Percentiles rank a stretch among this genome's conserved stretches.
Conservation (phyloP, 345 rosid species). For the Arabis alpina region DNA sequence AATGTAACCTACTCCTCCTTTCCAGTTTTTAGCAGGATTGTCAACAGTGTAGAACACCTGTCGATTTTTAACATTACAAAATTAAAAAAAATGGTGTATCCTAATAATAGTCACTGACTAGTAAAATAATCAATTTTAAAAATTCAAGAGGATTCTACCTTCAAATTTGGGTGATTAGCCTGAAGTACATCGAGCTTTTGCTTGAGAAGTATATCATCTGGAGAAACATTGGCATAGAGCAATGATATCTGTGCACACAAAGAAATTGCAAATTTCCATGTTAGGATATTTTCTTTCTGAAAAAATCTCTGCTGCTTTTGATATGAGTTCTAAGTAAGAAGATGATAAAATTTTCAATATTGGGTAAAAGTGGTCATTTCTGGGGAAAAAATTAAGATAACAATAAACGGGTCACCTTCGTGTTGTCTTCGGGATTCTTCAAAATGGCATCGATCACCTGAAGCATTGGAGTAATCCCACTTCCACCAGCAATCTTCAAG, state of each 20-base stretch:
- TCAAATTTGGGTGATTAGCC: constrained; percentile 79
- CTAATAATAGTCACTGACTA: constrained; percentile 2
- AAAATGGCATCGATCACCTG: constrained; percentile 89
- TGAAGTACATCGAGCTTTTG: constrained; percentile 89
- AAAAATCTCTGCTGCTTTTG: constrained; percentile 1
- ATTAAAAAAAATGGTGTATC: neutral
- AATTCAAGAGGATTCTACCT: constrained; percentile 51
- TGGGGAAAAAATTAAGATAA: neutral
- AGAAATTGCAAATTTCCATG: constrained; percentile 14
- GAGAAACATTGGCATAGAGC: constrained; percentile 88
- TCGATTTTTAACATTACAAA: neutral
- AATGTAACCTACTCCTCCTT: constrained; percentile 84
- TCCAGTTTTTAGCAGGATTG: constrained; percentile 85
- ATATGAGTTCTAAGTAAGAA: neutral
- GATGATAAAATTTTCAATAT: constrained; percentile 10
- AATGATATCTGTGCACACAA: constrained; percentile 63
- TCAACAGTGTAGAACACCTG: constrained; percentile 91
- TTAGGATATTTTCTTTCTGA: constrained; percentile 5
- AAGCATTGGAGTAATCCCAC: constrained; percentile 98
- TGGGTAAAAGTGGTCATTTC: neutral
- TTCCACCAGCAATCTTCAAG: constrained; percentile 86
- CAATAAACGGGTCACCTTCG: constrained; percentile 58
- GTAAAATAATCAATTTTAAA: constrained; percentile 1
- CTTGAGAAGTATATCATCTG: constrained; percentile 89
- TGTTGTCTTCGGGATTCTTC: constrained; percentile 88